Base-by-base conservation (phyloP, 2,329 filamentous ascomycete genomes). In the Keithomyces neogunnii region DNA sequence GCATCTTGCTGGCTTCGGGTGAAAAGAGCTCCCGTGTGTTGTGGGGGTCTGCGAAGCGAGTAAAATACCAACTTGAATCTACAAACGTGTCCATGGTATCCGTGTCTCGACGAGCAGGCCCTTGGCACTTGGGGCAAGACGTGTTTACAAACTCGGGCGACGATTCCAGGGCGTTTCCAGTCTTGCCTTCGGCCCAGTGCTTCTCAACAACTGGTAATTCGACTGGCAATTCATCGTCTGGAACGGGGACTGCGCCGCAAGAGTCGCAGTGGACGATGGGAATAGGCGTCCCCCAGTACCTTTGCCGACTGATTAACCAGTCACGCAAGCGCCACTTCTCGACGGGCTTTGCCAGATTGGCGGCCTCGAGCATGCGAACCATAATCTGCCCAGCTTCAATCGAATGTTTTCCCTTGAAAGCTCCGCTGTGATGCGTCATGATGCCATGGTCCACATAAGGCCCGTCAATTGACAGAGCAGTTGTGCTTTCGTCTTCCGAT, bases 61-160 rank as follows among this genome's bases (percentile, higher is more conserved):
- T 82, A 62, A 85, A 95, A 67, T 96, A 96, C 90, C 90, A 96
- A 50, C 89, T 95, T 2, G 89, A 95, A 69, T 95, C 90, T 54
- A 96, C 90, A 69, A 96, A 96, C 0, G 90, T 96, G 66, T 96
- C 90, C 90, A 96, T 95, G 3, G 90, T 96, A 65, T 96, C 90
- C 0, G 90, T 95, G 57, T 96, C 90, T 56, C 90, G 80, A 63
- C 82, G 86, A 5, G 88, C 90, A 29, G 81, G 69, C 1, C 78
- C 75, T 13, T 77, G 71, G 60, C 90, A 96, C 58, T 80, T 80
- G 4, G 90, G 90, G 62, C 90, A 96, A 3, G 74, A 66, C 0
- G 84, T 87, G 59, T 90, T 81, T 45, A 89, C 75, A 83, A 89
- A 96, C 6, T 85, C 81, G 10, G 82, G 70, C 2, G 84, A 82